A percentile compares a stretch with the other conserved stretches of the same genome.
Conservation (phyloP, 768 basidiomycete species). For the Tylopilus sp. region DNA sequence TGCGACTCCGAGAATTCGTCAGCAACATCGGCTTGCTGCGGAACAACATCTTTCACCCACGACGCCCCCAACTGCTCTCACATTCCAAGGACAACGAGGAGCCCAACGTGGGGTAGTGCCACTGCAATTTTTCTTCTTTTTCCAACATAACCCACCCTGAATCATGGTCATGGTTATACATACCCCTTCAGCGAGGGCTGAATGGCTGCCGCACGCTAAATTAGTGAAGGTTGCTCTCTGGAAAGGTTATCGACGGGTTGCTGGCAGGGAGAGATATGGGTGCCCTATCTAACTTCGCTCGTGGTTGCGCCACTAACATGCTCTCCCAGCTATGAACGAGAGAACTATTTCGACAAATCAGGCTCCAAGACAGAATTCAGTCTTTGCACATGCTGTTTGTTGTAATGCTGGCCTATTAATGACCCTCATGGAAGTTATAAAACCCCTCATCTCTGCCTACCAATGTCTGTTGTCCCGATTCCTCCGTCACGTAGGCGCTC, state of each 20-base stretch:
- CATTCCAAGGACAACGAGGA: neutral
- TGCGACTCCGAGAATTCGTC: neutral
- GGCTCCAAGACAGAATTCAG: neutral
- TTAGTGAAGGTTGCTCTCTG: neutral
- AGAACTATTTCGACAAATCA: neutral
- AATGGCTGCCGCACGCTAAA: neutral
- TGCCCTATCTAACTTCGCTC: neutral
- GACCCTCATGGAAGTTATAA: neutral
- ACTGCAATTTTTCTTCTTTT: neutral
- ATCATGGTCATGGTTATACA: neutral
- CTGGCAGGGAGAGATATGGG: neutral
- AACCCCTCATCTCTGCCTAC: neutral
- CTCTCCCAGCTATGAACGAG: neutral
- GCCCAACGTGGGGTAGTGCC: neutral
- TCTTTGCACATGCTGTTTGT: neutral
- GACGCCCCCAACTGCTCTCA: neutral
- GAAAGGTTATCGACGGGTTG: neutral
- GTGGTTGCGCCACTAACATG: neutral
- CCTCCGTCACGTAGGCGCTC: too few relatives aligned
- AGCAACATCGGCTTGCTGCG: neutral
- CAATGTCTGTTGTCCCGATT: too few relatives aligned
- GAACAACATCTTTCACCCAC: neutral
- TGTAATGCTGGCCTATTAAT: neutral
- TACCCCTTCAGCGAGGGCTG: neutral
- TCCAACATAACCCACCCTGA: neutral